Conservation (phyloP, 1,284 basidiomycete genomes). For the Fomes fomentarius region DNA sequence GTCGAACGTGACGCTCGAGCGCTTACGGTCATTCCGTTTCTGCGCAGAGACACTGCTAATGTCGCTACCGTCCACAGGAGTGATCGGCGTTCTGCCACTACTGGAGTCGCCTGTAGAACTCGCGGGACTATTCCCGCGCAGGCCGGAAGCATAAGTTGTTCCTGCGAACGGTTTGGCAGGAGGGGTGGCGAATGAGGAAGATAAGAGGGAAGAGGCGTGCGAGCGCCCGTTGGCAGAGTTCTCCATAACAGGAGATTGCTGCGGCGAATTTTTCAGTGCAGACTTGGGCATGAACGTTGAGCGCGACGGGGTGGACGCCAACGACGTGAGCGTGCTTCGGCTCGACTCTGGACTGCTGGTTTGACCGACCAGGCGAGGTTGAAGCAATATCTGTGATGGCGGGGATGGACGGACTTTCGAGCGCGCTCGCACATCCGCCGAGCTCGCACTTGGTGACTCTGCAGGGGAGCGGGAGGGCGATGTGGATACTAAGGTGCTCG, state of each 20-base stretch:
- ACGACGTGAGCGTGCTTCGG: constrained; percentile 1
- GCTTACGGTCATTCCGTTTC: constrained; percentile 43
- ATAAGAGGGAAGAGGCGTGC: constrained; percentile 14
- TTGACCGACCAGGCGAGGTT: constrained; percentile 15
- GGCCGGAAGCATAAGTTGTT: constrained; percentile 6
- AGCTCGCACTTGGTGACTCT: constrained; percentile 12
- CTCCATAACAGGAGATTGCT: constrained; percentile 12
- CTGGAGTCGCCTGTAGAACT: constrained; percentile 82
- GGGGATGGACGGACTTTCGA: constrained; percentile 6
- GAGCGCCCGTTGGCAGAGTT: neutral
- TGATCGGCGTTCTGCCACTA: constrained; percentile 68
- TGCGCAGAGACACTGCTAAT: constrained; percentile 41
- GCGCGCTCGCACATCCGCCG: constrained; percentile 2
- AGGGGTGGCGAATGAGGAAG: constrained; percentile 4
- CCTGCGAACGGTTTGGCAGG: constrained; percentile 51
- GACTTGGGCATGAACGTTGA: constrained; percentile 17
- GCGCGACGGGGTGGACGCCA: constrained; percentile 1
- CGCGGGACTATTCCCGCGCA: constrained; percentile 64
- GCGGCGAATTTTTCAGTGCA: constrained; percentile 15
- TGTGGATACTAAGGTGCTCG: constrained; percentile 21
- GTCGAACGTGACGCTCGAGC: constrained; percentile 64
- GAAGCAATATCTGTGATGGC: constrained; percentile 9
- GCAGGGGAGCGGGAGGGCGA: constrained; percentile 15
- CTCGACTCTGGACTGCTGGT: constrained; percentile 11
- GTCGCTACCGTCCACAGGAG: constrained; percentile 76